Percentiles rank a stretch among this genome's conserved stretches.
These are phyloP conservation scores for Globisporangium perplexum DNA, from an alignment of 352 stramenopile genomes.

Conservation along the genomic window DNA sequence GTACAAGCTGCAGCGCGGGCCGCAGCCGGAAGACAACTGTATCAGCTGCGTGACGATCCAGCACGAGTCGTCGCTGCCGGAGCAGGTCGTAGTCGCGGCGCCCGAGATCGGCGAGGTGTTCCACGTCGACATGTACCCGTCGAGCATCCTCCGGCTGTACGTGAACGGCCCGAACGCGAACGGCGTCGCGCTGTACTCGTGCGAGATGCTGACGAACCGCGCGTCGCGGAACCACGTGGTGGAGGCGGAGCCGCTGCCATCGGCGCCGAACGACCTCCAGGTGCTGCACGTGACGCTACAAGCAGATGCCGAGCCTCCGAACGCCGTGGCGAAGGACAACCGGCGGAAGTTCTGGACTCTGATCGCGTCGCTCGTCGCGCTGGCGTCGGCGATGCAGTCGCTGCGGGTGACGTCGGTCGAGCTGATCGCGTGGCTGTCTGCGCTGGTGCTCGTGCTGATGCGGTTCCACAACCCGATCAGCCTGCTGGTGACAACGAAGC, in stretches of 20 bases:
- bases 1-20: slow-evolving; percentile 57
- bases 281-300: slow-evolving; percentile 40
- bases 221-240: slow-evolving; percentile 16
- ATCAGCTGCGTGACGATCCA: slow-evolving; percentile 74
- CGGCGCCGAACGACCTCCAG: slow-evolving; percentile 16
- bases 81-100: slow-evolving; percentile 45
- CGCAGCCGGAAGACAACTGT: slow-evolving; percentile 56
- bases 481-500: slow-evolving; percentile 41
- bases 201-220: slow-evolving; percentile 36
- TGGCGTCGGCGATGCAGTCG: slow-evolving; percentile 35
- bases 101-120: slow-evolving; percentile 41
- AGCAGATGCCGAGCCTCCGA: slow-evolving; percentile 19
- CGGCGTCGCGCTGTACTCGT: slow-evolving; percentile 48
- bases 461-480: slow-evolving; percentile 52
- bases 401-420: slow-evolving; percentile 38
- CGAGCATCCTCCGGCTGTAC: slow-evolving; percentile 64
- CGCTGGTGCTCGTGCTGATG: slow-evolving; percentile 46
- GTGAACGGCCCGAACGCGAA: slow-evolving; percentile 57
- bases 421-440: slow-evolving; percentile 41
- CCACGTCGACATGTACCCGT: slow-evolving; percentile 66
- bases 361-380: slow-evolving; percentile 33
- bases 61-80: slow-evolving; percentile 59
- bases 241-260: slow-evolving; percentile 36
- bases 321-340: slow-evolving; percentile 15
- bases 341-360: slow-evolving; percentile 38